phyloP scores from a whole-genome alignment of 208 protist species.

The Leishmania tarentolae region DNA sequence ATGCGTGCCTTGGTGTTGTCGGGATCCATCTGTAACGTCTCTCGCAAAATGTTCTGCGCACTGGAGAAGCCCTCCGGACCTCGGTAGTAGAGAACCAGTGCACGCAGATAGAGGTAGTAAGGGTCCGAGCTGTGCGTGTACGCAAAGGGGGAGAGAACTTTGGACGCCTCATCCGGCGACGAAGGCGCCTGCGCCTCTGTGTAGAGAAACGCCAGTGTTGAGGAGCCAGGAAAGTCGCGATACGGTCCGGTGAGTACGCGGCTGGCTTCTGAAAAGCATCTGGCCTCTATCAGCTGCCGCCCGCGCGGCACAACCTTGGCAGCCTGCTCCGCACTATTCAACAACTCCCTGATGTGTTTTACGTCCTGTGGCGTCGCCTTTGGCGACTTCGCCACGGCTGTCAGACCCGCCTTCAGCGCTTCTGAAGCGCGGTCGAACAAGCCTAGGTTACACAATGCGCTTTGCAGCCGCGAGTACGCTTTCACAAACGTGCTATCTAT shows the following conservation, averaged over 20 bases:
- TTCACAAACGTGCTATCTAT: slow-evolving; percentile 82
- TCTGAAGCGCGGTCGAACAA: slow-evolving; percentile 60
- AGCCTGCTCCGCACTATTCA: slow-evolving; percentile 50
- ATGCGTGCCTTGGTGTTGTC: slow-evolving; percentile 65
- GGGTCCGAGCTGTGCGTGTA: slow-evolving; percentile 54
- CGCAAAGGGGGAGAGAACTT: slow-evolving; percentile 50
- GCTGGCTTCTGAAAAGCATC: slow-evolving; percentile 38
- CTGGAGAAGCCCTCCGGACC: slow-evolving; percentile 67
- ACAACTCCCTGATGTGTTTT: slow-evolving; percentile 50
- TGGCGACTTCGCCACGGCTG: slow-evolving; percentile 18
- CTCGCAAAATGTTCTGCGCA: slow-evolving; percentile 66
- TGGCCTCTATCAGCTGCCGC: slow-evolving; percentile 40
- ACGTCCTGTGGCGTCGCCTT: slow-evolving; percentile 42
- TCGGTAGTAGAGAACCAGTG: slow-evolving; percentile 69
- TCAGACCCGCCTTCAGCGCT: slow-evolving; percentile 31
- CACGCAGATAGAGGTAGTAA: slow-evolving; percentile 71
- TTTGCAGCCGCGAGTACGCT: slow-evolving; percentile 89
- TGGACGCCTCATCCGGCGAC: slow-evolving; percentile 58
- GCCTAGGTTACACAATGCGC: slow-evolving; percentile 75
- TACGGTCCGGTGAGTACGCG: slow-evolving; percentile 32
- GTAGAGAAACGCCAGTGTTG: slow-evolving; percentile 60
- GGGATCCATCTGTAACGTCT: slow-evolving; percentile 75
- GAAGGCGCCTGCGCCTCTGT: slow-evolving; percentile 52
- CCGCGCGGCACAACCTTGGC: slow-evolving; percentile 37
- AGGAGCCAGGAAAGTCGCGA: slow-evolving; percentile 66